Evolutionary conservation across 495 filamentous ascomycete species (phyloP), one percentile per base, ranked within the genome.

Genomic region (Penicillium desertorum): DNA sequence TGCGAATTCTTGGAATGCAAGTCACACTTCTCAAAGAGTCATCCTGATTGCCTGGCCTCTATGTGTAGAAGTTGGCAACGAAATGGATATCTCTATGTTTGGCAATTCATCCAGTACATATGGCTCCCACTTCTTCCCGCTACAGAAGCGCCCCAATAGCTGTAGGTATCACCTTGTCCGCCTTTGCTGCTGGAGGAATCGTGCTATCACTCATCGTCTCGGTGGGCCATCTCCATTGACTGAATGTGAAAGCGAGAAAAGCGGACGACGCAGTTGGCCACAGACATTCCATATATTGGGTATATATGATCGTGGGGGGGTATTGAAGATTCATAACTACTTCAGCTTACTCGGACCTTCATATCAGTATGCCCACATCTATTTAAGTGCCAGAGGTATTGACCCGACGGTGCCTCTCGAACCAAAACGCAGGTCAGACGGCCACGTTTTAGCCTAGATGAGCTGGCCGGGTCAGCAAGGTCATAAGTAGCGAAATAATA

Each of bases 1-100:
- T 67, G 11, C 59, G 4, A 68, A 65, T 71, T 63, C 65, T 10
- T 44, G 62, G 85, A 89, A 69, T 29, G 61, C 63, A 3, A 88
- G 82, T 42, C 23, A 25, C 23, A 81, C 80, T 52, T 73, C 76
- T 34, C 45, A 54, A 29, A 52, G 57, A 7, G 58, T 53, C 5
- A 42, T 56, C 19, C 25, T 62, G n/a, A 66, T 61, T 47, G 23
- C 50, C n/a, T 63, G 54, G 56, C 59, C 57, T 19, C 56, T 57
- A 0, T 45, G 57, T 14, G 32, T 62, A 2, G 54, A 64, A 19
- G 32, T 62, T 19, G 64, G 64, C 2, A 67, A 62, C 30, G 51
- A 62, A 16, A 54, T 62, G 56, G 61, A 62, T 12, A 63, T 63
- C 9, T 51, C 54, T 4, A 2, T 66, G 27, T 62, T 61, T 22